Percentiles rank a stretch among this genome's conserved stretches.
Conservation (phyloP, 2,329 filamentous ascomycete species). For the Furcasterigmium furcatum region DNA sequence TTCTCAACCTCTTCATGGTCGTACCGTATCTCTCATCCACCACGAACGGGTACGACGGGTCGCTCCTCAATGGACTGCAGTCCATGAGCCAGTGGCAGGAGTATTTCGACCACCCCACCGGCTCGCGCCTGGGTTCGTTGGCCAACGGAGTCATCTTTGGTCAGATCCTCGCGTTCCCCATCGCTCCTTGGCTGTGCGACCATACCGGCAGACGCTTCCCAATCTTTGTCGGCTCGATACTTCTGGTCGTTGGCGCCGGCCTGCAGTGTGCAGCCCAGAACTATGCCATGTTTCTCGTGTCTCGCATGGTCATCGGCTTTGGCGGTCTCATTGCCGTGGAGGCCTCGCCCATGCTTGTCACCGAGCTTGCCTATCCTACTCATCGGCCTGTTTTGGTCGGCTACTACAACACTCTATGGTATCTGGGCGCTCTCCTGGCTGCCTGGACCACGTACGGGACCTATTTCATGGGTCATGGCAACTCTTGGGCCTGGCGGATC, state of each 20-base stretch:
- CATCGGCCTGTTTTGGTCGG: slow-evolving; percentile 26
- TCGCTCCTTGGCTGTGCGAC: slow-evolving; percentile 25
- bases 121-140: slow-evolving; percentile 18
- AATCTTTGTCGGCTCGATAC: slow-evolving; percentile 15
- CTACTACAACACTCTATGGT: slow-evolving; percentile 21
- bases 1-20: slow-evolving; percentile 36
- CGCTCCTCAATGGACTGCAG: slow-evolving; percentile 39
- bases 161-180: slow-evolving; percentile 25
- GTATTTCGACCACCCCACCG: slow-evolving; percentile 27
- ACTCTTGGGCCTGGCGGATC: slow-evolving; percentile 41
- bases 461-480: not conserved
- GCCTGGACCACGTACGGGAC: slow-evolving; percentile 13
- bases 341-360: slow-evolving; percentile 25
- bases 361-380: slow-evolving; percentile 27
- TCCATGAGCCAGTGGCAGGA: slow-evolving; percentile 27
- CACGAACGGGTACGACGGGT: too few species aligned
- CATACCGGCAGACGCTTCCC: slow-evolving; percentile 19
- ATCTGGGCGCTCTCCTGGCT: slow-evolving; percentile 11
- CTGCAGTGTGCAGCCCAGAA: slow-evolving; percentile 21
- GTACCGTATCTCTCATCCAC: too few species aligned
- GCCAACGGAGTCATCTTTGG: too few species aligned
- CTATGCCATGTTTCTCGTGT: slow-evolving; percentile 21
- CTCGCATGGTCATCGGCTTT: slow-evolving; percentile 26
- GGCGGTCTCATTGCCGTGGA: slow-evolving; percentile 22
- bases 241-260: slow-evolving; percentile 30